phyloP scores from a whole-genome alignment of 2,329 filamentous ascomycete species.

The Cladobotryum protrusum region DNA sequence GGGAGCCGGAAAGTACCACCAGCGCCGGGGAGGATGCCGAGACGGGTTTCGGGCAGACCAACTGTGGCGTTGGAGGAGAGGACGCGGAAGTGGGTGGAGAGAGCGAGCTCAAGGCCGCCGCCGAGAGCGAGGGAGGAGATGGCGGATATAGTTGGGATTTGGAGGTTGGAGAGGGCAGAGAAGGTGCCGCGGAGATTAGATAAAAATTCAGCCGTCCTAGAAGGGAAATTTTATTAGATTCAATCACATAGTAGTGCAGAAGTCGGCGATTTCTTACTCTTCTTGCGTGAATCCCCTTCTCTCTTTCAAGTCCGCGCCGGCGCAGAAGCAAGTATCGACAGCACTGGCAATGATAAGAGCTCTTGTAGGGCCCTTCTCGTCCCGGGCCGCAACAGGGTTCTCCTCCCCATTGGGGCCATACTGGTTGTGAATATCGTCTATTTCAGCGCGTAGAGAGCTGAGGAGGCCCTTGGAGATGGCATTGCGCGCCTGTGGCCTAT shows the following conservation, averaged over 20 bases:
- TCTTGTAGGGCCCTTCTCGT: conserved; percentile 56
- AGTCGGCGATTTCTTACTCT: conserved; percentile 53
- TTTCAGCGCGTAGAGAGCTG: conserved; percentile 60
- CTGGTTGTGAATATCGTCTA: conserved; percentile 63
- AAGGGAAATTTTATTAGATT: background rate
- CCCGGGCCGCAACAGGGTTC: conserved; percentile 30
- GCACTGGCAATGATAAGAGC: conserved; percentile 80
- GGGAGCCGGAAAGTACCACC: conserved; percentile 88
- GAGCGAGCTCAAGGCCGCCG: conserved; percentile 86
- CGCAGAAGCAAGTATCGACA: conserved; percentile 83
- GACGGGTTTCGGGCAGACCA: conserved; percentile 81
- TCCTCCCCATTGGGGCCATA: conserved; percentile 53
- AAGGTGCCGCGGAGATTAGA: conserved; percentile 70
- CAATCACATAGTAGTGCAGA: background rate
- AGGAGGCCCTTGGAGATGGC: conserved; percentile 81
- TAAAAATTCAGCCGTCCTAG: conserved; percentile 74
- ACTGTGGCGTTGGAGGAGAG: conserved; percentile 73
- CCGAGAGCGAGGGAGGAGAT: conserved; percentile 82
- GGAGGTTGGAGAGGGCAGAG: conserved; percentile 63
- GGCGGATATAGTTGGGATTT: conserved; percentile 84
- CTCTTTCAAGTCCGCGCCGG: conserved; percentile 92
- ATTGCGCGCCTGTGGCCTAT: conserved; percentile 79
- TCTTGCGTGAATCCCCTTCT: conserved; percentile 66
- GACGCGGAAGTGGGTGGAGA: conserved; percentile 84
- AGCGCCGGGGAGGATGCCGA: conserved; percentile 91